Evolutionary conservation across 345 rosid species (phyloP), one percentile per base, ranked within the genome.

Genomic region (Microthlaspi erraticum): DNA sequence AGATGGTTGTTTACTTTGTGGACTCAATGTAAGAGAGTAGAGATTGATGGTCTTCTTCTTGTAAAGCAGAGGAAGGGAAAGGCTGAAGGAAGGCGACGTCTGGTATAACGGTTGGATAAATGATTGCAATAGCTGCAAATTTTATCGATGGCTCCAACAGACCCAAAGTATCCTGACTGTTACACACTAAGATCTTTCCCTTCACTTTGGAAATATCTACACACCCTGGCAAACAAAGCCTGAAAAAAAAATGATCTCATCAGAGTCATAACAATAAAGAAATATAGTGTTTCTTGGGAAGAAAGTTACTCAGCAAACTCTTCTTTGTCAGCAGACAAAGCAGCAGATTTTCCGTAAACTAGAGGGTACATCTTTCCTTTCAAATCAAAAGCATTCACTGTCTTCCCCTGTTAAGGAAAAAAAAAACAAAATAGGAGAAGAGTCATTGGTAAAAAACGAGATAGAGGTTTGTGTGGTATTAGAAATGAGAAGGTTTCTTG

Each of bases 311-410:
- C 1, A 14, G 73, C 71, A 0, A 6, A 0, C 51, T 16, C 68
- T 6, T 12, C 29, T 0, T 5, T 13, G 5, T 68, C 64, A 26
- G 1, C 2, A 8, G 56, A 12, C 1, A 66, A 78, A 31, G 64
- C 59, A 11, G 23, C 75, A 18, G 57, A 49, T 19, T 46, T n/a
- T 8, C 76, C 82, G 29, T 61, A 57, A 3, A 66, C 52, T 7
- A 85, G 32, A 7, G 86, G 86, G 16, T 65, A 60, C 13, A 50
- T 57, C 29, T 36, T 57, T 51, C 81, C 77, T 33, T 76, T 58
- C 11, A 74, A 31, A 31, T 62, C 73, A 29, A 77, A 79, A 2
- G 80, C 5, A 49, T 85, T 81, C 6, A 85, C 50, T 5, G 89
- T 68, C 8, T 18, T 38, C 5, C 89, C 83, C 88, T 83, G 68